Evolutionary conservation across 768 basidiomycete genomes (phyloP), one percentile per base, ranked within the genome.

Genomic region (Russula abietina): DNA sequence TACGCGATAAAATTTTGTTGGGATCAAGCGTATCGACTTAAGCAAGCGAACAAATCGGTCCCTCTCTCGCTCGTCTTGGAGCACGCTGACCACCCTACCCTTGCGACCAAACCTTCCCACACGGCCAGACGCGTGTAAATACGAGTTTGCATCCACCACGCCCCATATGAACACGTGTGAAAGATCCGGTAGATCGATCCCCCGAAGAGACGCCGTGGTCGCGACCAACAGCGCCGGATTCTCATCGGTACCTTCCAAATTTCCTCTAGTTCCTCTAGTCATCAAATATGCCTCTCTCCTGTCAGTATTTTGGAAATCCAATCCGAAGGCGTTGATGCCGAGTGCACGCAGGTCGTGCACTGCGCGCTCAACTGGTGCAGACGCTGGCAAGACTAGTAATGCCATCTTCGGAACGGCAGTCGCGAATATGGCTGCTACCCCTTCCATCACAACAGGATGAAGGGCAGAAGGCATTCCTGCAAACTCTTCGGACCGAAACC

Each of bases 91-190:
- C 56, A 89, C 87, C 73, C 82, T 86, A 17, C 89, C 89, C 24
- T 72, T 73, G 48, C 81, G 73, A 50, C 86, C 85, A 70, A 88
- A 87, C 62, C 89, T 80, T 24, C 89, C 88, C n/a, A 86, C 87
- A 14, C 89, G 83, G 16, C 90, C 89, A 6, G 86, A 83, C 46
- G 85, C 74, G 68, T 91, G 89, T 66, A 85, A 63, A 70, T 91
- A 91, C 45, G 77, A 77, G 66, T 87, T 86, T 43, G 82, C 79
- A 62, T 81, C 79, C 7, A 83, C 80, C 3, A 87, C 74, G 4
- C 88, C 88, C 50, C 87, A 73, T 55, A 90, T 75, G 71, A 92
- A 90, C 22, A 91, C 89, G 70, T 91, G 89, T 52, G 82, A 81
- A 68, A 91, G 75, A 64, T 79, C 79, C 11, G 84, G 85, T 56